Evolutionary conservation across 305 asterid species (phyloP).

Genomic region (Fraxinus angustifolia): DNA sequence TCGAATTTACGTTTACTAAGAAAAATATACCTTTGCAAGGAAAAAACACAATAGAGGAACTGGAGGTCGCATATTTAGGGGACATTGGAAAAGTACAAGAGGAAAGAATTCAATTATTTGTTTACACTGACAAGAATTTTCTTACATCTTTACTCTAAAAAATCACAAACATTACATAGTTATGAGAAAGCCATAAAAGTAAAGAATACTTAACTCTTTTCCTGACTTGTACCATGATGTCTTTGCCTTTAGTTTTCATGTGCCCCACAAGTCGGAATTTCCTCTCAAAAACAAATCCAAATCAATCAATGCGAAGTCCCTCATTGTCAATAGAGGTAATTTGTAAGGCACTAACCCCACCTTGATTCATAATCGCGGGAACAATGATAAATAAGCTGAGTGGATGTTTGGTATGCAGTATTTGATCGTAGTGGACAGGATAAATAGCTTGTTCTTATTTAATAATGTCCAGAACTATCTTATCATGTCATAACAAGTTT

Average conservation of each 20-base stretch:
- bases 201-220: background rate
- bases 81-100: background rate
- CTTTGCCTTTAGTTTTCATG: background rate
- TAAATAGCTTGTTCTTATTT: background rate
- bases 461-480: background rate
- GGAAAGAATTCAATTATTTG: background rate
- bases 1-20: background rate
- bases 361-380: background rate
- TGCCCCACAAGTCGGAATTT: background rate
- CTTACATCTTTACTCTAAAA: background rate
- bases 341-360: background rate
- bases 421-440: background rate
- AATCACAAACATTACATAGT: background rate
- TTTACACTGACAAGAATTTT: background rate
- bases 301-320: background rate
- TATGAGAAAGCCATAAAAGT: background rate
- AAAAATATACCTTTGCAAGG: background rate
- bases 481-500: background rate
- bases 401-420: background rate
- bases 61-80: background rate
- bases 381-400: background rate
- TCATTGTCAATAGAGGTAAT: background rate
- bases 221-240: background rate
- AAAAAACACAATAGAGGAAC: background rate
- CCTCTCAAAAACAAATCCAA: background rate